phyloP scores from a whole-genome alignment of 495 filamentous ascomycete genomes.

The Podospora appendiculata region DNA sequence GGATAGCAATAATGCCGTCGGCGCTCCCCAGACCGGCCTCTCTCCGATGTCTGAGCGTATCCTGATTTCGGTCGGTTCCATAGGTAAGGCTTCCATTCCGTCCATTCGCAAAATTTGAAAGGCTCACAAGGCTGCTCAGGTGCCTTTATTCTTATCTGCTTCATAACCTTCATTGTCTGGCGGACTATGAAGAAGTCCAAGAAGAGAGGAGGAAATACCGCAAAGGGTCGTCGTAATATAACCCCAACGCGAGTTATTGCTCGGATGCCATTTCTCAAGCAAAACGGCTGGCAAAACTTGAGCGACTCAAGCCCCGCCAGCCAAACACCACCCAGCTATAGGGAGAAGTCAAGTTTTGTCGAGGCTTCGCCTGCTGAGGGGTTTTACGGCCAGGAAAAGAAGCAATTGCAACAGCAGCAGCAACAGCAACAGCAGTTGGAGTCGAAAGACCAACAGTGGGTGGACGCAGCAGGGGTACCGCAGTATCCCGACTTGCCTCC shows the following conservation, averaged over 20 bases:
- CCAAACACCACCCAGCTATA: conserved; percentile 24
- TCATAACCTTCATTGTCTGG: conserved; percentile 31
- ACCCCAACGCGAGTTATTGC: neutral
- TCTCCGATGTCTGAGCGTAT: conserved; percentile 32
- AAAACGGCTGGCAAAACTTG: conserved; percentile 14
- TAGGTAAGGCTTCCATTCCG: conserved; percentile 28
- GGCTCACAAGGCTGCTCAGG: conserved; percentile 10
- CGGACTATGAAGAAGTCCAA: conserved; percentile 28
- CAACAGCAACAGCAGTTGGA: neutral
- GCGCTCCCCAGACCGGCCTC: conserved; percentile 8
- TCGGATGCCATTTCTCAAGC: conserved; percentile 8
- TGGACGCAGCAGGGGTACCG: neutral
- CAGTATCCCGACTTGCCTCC: neutral
- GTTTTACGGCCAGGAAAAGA: conserved; percentile 24
- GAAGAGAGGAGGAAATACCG: conserved; percentile 1
- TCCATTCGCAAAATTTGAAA: neutral
- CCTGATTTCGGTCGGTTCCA: conserved; percentile 40
- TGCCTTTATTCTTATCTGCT: conserved; percentile 33
- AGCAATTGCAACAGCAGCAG: conserved; percentile 3
- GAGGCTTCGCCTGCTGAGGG: conserved; percentile 3
- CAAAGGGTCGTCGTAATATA: conserved; percentile 4
- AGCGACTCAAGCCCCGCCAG: conserved; percentile 4
- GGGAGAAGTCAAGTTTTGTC: conserved; percentile 17
- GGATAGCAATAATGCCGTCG: conserved; percentile 2
- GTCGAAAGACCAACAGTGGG: neutral